Evolutionary conservation across 148 eudicot genomes (phyloP).

Genomic region (Fagopyrum esculentum): DNA sequence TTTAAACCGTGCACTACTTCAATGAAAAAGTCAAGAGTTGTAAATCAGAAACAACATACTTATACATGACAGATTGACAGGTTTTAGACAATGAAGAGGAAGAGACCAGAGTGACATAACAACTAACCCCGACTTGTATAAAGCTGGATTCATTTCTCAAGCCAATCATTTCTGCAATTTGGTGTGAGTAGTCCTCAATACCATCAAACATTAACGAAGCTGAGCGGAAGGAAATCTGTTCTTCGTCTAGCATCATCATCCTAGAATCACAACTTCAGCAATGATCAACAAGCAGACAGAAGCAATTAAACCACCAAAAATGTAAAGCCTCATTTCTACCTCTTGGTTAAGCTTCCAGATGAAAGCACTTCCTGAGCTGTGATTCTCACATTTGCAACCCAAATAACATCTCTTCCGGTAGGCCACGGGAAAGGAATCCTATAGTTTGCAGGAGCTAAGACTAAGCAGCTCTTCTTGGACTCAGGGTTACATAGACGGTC

Average conservation of each 20-base stretch:
- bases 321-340: conserved; percentile 31
- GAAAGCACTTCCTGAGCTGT: conserved; percentile 94
- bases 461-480: conserved; percentile 50
- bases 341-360: conserved; percentile 95
- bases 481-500: conserved; percentile 61
- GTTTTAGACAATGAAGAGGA: not conserved
- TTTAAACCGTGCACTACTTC: not conserved
- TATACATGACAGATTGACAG: too few species aligned
- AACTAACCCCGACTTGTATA: conserved; percentile 79
- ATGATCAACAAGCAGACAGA: not conserved
- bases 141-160: conserved; percentile 87
- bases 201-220: conserved; percentile 73
- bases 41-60: not conserved
- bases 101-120: not conserved
- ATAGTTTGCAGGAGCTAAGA: conserved; percentile 67
- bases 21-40: not conserved
- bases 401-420: conserved; percentile 90
- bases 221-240: conserved; percentile 90
- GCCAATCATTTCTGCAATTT: conserved; percentile 98
- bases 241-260: conserved; percentile 99
- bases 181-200: conserved; percentile 95
- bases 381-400: conserved; percentile 91
- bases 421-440: conserved; percentile 92
- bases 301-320: conserved; percentile 7
- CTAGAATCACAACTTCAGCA: conserved; percentile 28